Conservation (phyloP, 208 protist genomes). For the Tetramitus jugosus region DNA sequence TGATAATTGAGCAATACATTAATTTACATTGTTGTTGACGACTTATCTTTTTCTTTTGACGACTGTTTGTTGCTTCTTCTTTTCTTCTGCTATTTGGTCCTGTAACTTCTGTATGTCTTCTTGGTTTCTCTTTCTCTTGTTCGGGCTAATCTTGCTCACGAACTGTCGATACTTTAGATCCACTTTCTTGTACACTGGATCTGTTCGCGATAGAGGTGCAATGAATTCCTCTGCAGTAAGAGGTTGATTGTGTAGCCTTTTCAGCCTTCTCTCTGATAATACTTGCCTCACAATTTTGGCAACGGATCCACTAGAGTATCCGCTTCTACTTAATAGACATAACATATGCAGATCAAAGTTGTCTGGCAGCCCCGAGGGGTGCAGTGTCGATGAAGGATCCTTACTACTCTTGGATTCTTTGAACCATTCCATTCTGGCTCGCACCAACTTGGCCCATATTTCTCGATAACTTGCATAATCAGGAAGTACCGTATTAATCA, state of each 20-base stretch:
- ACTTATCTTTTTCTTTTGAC: slow-evolving; percentile 1
- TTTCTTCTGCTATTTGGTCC: slow-evolving; percentile 6
- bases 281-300: slow-evolving; percentile 49
- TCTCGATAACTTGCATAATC: slow-evolving; percentile 68
- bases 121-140: not conserved
- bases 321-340: slow-evolving; percentile 59
- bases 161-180: not conserved
- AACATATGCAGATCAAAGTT: slow-evolving; percentile 51
- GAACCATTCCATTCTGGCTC: slow-evolving; percentile 16
- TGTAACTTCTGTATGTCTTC: not conserved
- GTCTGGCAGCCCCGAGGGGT: no score
- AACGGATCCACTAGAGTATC: slow-evolving; percentile 58
- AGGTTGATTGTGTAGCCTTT: slow-evolving; percentile 56
- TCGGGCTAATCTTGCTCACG: not conserved
- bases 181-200: slow-evolving; percentile 47
- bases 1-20: no score
- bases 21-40: not conserved
- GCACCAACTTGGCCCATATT: slow-evolving; percentile 57
- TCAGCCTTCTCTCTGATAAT: slow-evolving; percentile 54
- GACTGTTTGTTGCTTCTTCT: not conserved
- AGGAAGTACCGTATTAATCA: slow-evolving; percentile 61
- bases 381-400: no score
- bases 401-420: no score
- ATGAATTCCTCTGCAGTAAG: slow-evolving; percentile 64
- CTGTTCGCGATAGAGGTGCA: slow-evolving; percentile 46